Base-by-base conservation (phyloP, 2,329 filamentous ascomycete genomes). In the Venturia oleaginea region DNA sequence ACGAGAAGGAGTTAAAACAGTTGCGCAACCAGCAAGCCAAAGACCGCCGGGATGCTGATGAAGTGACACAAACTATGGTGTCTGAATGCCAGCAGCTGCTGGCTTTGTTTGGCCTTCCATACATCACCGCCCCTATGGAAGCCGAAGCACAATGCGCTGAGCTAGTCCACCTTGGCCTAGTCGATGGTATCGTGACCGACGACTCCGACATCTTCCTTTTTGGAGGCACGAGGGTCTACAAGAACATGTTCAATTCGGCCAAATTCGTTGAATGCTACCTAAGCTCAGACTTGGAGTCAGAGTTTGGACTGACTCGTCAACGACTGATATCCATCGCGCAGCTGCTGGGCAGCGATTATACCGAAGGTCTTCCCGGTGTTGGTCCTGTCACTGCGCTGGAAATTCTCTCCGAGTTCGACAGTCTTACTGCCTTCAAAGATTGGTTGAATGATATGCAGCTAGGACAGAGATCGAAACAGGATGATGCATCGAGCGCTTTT, bases 171-270 rank as follows among this genome's bases (percentile, higher is more conserved):
- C 80, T 97, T 0, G 91, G 91, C 0, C 84, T 97, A 0, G 95
- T 99, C 10, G 95, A 99, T 73, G 94, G 95, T 15, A 96, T 99
- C 67, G 92, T 99, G 37, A 99, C 95, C 0, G 94, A 99, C 71
- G 94, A 99, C 73, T 95, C 90, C 2, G 94, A 99, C 79, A 95
- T 88, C 0, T 99, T 99, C 72, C 83, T 99, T 0, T 99, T 99
- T 74, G 95, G 94, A 22, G 95, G 94, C 43, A 99, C 92, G 0
- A 84, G 93, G 22, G 89, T 99, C 27, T 99, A 99, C 81, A 99
- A 99, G 76, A 99, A 99, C 79, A 96, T 99, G 92, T 99, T 99
- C 81, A 99, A 97, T 76, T 88, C 91, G 70, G 94, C 94, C 75
- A 99, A 99, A 74, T 96, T 91, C 70, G 94, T 99, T 51, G 94